Conservation (phyloP, 129 eudicot genomes). For the Heracleum sosnowskyi region DNA sequence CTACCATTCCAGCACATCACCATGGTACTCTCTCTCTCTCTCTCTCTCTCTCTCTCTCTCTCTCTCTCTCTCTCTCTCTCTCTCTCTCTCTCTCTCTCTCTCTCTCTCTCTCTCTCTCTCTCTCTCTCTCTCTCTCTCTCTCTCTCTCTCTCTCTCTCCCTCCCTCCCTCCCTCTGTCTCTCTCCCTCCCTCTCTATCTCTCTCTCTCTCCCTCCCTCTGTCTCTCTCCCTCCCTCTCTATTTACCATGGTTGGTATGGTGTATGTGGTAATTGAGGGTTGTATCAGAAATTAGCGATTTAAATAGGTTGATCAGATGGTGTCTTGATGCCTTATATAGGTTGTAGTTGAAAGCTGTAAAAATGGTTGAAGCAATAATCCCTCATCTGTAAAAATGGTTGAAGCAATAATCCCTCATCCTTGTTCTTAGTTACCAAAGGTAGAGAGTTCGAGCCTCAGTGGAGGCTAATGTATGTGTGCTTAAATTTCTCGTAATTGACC, state of each 20-base stretch:
- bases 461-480: no score
- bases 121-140: not conserved
- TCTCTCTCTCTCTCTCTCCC: not conserved
- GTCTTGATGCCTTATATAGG: not conserved
- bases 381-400: not conserved
- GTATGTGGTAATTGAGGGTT: not conserved
- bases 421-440: no score
- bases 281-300: not conserved
- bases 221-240: not conserved
- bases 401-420: no score
- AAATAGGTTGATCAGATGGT: not conserved
- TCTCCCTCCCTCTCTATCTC: not conserved
- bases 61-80: not conserved
- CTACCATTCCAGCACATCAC: not conserved
- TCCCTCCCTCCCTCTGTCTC: not conserved
- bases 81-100: not conserved
- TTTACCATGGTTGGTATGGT: not conserved
- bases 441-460: no score
- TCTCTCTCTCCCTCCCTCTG: not conserved
- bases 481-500: no score
- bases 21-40: not conserved
- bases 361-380: no score
- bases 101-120: no score
- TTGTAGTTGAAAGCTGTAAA: not conserved
- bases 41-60: not conserved